Base-by-base conservation (phyloP, 306 rosid genomes). In the Dalbergia cochinchinensis region DNA sequence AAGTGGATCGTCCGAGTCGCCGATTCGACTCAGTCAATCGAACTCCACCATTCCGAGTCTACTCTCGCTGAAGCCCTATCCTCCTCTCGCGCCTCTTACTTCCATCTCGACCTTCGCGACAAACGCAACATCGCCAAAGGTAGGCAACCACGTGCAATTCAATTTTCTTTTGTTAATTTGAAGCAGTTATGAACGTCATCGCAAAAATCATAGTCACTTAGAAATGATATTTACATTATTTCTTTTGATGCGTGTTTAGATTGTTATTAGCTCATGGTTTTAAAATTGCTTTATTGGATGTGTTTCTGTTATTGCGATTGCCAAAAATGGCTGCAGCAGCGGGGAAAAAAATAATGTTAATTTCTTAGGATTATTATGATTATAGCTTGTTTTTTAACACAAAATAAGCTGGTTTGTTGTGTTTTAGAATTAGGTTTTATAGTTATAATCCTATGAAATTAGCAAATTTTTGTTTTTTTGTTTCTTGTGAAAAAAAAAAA, bases 1-100 rank as follows among this genome's bases (percentile, higher is more conserved):
- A 87, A 89, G 50, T 94, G 96, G 93, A 89, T 84, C 78, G 94
- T 94, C 26, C 94, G 97, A 44, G 79, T 92, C 19, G 97, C 94
- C 81, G 98, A 94, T 90, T 89, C 92, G 57, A 68, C 89, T 81
- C 86, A 33, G 0, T 90, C 92, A 16, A 66, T 89, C 45, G 85
- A 87, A 4, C 89, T 92, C 59, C 87, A 84, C 41, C 67, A 71
- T 19, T 83, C 84, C 73, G 96, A 89, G 74, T 84, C 96, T 10
- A 67, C 83, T 42, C 94, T 92, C 59, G 45, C 90, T 0, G 70
- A 80, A 63, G 92, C 96, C 33, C 67, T 92, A 80, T 64, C 88
- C 50, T 88, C 93, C 5, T 83, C 92, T 64, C 96, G 91, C 74
- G 98, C 96, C 53, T 92, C 92, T 19, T 89, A 85, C 81, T 85